phyloP scores from a whole-genome alignment of 164 flowering plant species.

The Vitis rotundifolia region DNA sequence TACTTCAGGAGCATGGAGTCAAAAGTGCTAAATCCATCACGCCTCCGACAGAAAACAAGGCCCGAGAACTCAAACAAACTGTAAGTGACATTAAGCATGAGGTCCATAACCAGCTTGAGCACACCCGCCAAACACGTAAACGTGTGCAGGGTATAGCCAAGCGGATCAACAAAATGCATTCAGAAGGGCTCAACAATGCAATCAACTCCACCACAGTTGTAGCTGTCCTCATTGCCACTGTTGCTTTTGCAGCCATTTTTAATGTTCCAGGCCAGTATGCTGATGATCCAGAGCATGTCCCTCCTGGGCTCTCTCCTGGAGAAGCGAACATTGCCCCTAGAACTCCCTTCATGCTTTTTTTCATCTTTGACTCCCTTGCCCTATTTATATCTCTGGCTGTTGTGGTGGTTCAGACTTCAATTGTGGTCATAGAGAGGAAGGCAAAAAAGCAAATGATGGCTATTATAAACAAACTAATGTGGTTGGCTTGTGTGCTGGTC shows the following conservation, averaged over 20 bases:
- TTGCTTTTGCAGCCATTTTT: slow-evolving; percentile 55
- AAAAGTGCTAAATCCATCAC: slow-evolving; percentile 34
- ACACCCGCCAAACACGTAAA: slow-evolving; percentile 44
- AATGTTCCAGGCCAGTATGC: slow-evolving; percentile 38
- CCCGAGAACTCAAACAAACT: slow-evolving; percentile 45
- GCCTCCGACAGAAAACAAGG: slow-evolving; percentile 16
- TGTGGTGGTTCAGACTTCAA: slow-evolving; percentile 51
- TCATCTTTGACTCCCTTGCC: slow-evolving; percentile 42
- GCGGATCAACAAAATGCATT: slow-evolving; percentile 47
- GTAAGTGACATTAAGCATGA: slow-evolving; percentile 56
- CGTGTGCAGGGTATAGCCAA: slow-evolving; percentile 44
- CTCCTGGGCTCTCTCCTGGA: slow-evolving; percentile 31
- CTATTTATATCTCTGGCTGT: slow-evolving; percentile 56
- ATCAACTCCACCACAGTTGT: slow-evolving; percentile 61
- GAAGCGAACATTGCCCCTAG: slow-evolving; percentile 39
- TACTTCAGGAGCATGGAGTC: slow-evolving; percentile 27
- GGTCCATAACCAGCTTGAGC: slow-evolving; percentile 52
- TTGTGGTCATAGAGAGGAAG: slow-evolving; percentile 44
- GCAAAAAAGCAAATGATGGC: slow-evolving; percentile 53
- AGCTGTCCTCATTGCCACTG: slow-evolving; percentile 58
- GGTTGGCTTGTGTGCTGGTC: slow-evolving; percentile 49
- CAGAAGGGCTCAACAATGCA: slow-evolving; percentile 58
- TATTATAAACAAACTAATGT: slow-evolving; percentile 55
- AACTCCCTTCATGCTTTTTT: slow-evolving; percentile 30
- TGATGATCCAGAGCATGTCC: slow-evolving; percentile 22